These are phyloP conservation scores for Taphrina wiesneri DNA, from an alignment of 1,139 yeast genomes.

Conservation along the genomic window DNA sequence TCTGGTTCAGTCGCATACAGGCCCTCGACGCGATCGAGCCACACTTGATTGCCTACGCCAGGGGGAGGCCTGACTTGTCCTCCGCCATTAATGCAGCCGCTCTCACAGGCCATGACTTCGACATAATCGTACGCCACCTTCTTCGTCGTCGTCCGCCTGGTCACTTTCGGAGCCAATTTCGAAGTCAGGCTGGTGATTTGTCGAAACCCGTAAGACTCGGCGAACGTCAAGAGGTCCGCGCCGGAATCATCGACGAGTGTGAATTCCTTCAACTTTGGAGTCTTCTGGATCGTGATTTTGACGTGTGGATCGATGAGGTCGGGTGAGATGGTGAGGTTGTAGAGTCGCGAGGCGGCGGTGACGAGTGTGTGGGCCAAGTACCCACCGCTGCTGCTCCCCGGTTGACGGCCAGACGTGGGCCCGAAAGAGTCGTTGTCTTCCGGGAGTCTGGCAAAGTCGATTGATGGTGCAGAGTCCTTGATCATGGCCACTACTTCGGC, in stretches of 20 bases:
- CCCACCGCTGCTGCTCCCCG: constrained; percentile 84
- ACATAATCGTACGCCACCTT: constrained; percentile 75
- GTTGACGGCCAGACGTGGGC: constrained; percentile 69
- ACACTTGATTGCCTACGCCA: constrained; percentile 15
- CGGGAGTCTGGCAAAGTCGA: constrained; percentile 36
- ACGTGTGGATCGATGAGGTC: constrained; percentile 40
- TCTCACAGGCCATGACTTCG: constrained; percentile 98
- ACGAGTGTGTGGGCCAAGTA: constrained; percentile 51
- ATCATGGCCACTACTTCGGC: constrained; percentile 76
- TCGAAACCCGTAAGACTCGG: constrained; percentile 44
- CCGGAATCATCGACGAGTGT: constrained; percentile 51
- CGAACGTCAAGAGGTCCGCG: constrained; percentile 40
- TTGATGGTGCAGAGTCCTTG: constrained; percentile 50
- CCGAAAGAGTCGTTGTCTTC: constrained; percentile 17
- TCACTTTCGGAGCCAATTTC: constrained; percentile 55
- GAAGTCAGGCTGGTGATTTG: constrained; percentile 92
- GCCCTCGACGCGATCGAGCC: constrained; percentile 34
- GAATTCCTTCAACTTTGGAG: constrained; percentile 72
- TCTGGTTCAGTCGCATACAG: constrained; percentile 15
- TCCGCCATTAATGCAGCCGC: constrained; percentile 96
- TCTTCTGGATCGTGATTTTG: constrained; percentile 58
- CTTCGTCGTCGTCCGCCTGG: constrained; percentile 47
- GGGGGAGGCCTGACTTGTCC: constrained; percentile 60
- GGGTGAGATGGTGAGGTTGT: constrained; percentile 24
- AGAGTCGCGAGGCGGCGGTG: constrained; percentile 36